A percentile compares a stretch with the other conserved stretches of the same genome.
phyloP scores from a whole-genome alignment of 2,329 filamentous ascomycete genomes.

The Hypoxylon sp. region DNA sequence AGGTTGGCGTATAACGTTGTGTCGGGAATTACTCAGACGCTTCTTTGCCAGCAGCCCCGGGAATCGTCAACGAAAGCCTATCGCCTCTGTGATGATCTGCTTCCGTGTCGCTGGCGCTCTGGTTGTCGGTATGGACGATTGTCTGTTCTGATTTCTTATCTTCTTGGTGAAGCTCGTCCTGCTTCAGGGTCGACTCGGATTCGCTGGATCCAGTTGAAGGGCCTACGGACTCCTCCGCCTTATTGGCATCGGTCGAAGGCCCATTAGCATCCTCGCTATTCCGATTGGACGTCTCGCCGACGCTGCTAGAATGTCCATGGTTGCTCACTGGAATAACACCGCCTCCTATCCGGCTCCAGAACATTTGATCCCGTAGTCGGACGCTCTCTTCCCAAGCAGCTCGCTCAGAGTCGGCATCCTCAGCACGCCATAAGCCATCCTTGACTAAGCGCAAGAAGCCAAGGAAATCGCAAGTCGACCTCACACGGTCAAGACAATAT shows the following conservation, averaged over 20 bases:
- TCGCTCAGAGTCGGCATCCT: slow-evolving; percentile 85
- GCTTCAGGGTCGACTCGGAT: slow-evolving; percentile 27
- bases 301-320: slow-evolving; percentile 38
- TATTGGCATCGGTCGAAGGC: slow-evolving; percentile 28
- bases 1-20: slow-evolving; percentile 11
- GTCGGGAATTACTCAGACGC: slow-evolving; percentile 35
- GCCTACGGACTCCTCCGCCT: slow-evolving; percentile 18
- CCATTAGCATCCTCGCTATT: slow-evolving; percentile 53
- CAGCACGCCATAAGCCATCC: slow-evolving; percentile 90
- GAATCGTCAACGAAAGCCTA: slow-evolving; percentile 56
- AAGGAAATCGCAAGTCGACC: slow-evolving; percentile 92
- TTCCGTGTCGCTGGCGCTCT: slow-evolving; percentile 31
- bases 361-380: slow-evolving; percentile 91
- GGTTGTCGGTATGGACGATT: slow-evolving; percentile 12
- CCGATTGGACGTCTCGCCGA: slow-evolving; percentile 54
- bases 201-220: slow-evolving; percentile 32
- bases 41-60: slow-evolving; percentile 47
- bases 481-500: slow-evolving; percentile 86
- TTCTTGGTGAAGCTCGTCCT: slow-evolving; percentile 13
- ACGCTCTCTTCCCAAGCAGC: slow-evolving; percentile 96
- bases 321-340: slow-evolving; percentile 80
- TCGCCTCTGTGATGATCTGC: slow-evolving; percentile 49
- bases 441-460: slow-evolving; percentile 92
- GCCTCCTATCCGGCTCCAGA: slow-evolving; percentile 93
- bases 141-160: slow-evolving; percentile 25